Evolutionary conservation across 352 stramenopile species (phyloP).

Genomic region (Pythium utonaiense): DNA sequence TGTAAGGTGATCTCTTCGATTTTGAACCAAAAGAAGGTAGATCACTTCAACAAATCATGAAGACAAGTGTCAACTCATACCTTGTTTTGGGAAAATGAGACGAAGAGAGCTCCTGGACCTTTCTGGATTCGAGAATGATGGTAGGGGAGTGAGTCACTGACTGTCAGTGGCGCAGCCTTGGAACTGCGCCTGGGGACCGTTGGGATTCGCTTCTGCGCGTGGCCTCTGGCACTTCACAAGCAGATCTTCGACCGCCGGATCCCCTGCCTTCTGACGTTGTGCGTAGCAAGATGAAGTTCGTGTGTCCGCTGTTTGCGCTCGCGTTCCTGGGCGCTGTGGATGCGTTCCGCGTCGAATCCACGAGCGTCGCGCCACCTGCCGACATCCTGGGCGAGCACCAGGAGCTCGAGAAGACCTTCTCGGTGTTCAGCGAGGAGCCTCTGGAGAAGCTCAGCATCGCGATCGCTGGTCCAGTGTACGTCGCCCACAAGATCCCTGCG

Average conservation of each 20-base stretch:
- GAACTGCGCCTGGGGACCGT: constrained; percentile 1
- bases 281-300: constrained; percentile 17
- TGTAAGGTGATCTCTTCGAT: constrained; percentile 13
- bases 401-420: constrained; percentile 19
- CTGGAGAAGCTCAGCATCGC: constrained; percentile 25
- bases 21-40: constrained; percentile 6
- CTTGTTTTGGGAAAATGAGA: constrained; percentile 4
- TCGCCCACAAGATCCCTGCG: background rate
- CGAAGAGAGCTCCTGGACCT: constrained; percentile 4
- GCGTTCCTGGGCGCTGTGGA: constrained; percentile 5
- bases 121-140: constrained; percentile 5
- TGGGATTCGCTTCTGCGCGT: background rate
- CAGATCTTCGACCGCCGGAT: constrained; percentile 4
- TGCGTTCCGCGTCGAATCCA: constrained; percentile 18
- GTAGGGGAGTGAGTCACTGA: constrained; percentile 1
- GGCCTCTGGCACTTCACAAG: background rate
- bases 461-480: constrained; percentile 18
- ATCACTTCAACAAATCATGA: background rate
- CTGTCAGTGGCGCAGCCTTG: background rate
- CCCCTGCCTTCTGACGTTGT: too few relatives aligned
- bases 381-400: constrained; percentile 27
- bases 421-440: constrained; percentile 22
- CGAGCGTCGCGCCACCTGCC: constrained; percentile 18
- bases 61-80: background rate
- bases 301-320: constrained; percentile 11